Evolutionary conservation across 148 eudicot species (phyloP), one percentile per base, ranked within the genome.

Genomic region (Pouteria glomerata): DNA sequence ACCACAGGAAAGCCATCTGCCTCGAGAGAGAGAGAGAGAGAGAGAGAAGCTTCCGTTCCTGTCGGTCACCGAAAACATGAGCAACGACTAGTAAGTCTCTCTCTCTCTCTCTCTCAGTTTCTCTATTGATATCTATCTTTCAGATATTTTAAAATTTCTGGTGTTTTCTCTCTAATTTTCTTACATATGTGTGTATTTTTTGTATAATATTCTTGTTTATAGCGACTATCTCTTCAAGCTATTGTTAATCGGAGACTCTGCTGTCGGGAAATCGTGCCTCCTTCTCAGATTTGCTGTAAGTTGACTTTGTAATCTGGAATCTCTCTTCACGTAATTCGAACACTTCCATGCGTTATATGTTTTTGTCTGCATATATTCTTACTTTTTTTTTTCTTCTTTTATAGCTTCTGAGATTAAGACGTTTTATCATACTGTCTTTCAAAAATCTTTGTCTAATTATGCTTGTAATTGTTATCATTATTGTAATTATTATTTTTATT

Each of bases 161-260:
- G 4, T 26, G n/a, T 34, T 27, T 16, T 44, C 10, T 71, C 3
- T n/a, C 31, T 14, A 15, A 29, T 3, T 57, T 71, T 47, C 39
- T 63, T 37, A 26, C n/a, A 16, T 30, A 45, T 34, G 21, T 41
- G 21, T 47, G 23, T 4, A 30, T 56, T 19, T 45, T 24, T n/a
- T 71, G 23, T 30, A 16, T 19, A 27, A 50, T 72, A 42, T 50
- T 75, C 61, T 44, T 39, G 33, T 53, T 59, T 66, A 63, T 68
- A 90, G 96, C 65, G 96, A 90, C 80, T 90, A 87, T 68, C 75
- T 90, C 77, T 90, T 90, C 85, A 89, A 89, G 82, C 85, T 89
- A 12, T 67, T 89, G 78, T 69, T 89, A 58, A 89, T 89, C 83
- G 96, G 96, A 18, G 96, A 90, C 69, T 90, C 96, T 51, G 79